phyloP scores from a whole-genome alignment of 176 grass and related monocot species.

The Pontederia paniculata region DNA sequence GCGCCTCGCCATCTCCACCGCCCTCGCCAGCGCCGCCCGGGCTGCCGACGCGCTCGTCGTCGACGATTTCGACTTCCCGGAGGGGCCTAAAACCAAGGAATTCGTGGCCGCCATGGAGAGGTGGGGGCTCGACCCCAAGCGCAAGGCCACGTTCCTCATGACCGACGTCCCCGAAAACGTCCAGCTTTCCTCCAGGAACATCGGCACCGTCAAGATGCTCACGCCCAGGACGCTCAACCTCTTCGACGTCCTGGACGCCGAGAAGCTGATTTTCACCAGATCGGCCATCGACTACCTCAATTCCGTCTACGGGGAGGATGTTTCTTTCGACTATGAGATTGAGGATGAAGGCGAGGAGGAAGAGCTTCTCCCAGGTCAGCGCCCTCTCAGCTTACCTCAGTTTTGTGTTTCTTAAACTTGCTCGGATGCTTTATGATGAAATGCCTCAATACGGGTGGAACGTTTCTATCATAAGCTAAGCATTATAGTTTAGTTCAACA shows the following conservation, averaged over 20 bases:
- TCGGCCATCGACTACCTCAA: conserved; percentile 72
- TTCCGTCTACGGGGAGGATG: conserved; percentile 50
- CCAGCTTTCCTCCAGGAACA: conserved; percentile 75
- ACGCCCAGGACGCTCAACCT: conserved; percentile 91
- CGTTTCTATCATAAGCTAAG: too few species aligned
- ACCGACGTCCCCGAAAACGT: conserved; percentile 63
- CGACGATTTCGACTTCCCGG: conserved; percentile 58
- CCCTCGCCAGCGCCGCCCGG: conserved; percentile 65
- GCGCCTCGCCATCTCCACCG: conserved; percentile 82
- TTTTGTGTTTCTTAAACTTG: too few species aligned
- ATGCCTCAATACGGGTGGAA: too few species aligned
- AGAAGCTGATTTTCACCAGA: conserved; percentile 70
- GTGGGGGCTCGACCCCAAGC: conserved; percentile 79
- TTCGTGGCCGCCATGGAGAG: conserved; percentile 70
- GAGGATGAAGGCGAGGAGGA: conserved; percentile 23
- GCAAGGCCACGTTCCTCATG: conserved; percentile 73
- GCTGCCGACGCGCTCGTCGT: conserved; percentile 70
- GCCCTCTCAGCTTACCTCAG: too few species aligned
- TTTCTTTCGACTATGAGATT: not conserved
- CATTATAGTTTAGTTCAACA: too few species aligned
- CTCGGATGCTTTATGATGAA: too few species aligned
- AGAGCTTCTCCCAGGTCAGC: conserved; percentile 14
- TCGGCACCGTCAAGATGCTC: conserved; percentile 85
- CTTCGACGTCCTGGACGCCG: conserved; percentile 67
- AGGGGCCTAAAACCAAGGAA: conserved; percentile 53